Conservation (phyloP, 2,329 filamentous ascomycete genomes). For the Fusarium penzigii region DNA sequence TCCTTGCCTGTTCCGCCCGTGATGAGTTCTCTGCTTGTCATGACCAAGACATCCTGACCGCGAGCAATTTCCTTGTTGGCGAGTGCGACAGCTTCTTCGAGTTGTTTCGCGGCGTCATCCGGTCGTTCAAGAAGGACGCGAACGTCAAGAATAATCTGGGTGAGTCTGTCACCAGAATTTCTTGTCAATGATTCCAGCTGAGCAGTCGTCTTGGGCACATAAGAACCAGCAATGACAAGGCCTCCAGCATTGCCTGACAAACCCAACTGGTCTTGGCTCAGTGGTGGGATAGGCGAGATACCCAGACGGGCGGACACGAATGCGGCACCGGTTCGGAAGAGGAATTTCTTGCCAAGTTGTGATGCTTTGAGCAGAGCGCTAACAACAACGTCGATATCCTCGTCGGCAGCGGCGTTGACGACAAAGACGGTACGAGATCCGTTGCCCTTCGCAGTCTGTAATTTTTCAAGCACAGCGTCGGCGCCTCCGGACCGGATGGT, state of each 20-base stretch:
- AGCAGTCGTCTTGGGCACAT: slow-evolving; percentile 60
- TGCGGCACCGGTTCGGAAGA: slow-evolving; percentile 43
- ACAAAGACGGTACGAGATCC: slow-evolving; percentile 41
- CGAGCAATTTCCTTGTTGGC: slow-evolving; percentile 42
- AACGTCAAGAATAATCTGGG: slow-evolving; percentile 50
- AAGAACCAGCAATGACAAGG: slow-evolving; percentile 56
- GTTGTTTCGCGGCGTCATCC: slow-evolving; percentile 32
- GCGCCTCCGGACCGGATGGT: slow-evolving; percentile 51
- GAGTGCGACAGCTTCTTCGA: slow-evolving; percentile 30
- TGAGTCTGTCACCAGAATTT: slow-evolving; percentile 41
- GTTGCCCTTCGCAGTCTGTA: slow-evolving; percentile 36
- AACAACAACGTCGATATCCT: slow-evolving; percentile 57
- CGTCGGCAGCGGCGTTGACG: slow-evolving; percentile 54
- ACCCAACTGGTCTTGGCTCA: slow-evolving; percentile 46
- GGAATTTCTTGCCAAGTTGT: slow-evolving; percentile 33
- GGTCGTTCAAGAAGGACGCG: slow-evolving; percentile 45
- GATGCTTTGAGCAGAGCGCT: slow-evolving; percentile 45
- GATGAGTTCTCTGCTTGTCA: slow-evolving; percentile 58
- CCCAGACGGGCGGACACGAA: slow-evolving; percentile 51
- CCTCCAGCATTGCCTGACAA: slow-evolving; percentile 45
- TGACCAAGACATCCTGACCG: slow-evolving; percentile 56
- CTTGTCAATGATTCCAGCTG: slow-evolving; percentile 48
- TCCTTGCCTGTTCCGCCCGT: slow-evolving; percentile 45
- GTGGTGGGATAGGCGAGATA: slow-evolving; percentile 51
- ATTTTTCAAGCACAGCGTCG: slow-evolving; percentile 40